Percentiles rank a stretch among this genome's conserved stretches.
Conservation (phyloP, 2,329 filamentous ascomycete genomes). For the Hypoxylon rubiginosum region DNA sequence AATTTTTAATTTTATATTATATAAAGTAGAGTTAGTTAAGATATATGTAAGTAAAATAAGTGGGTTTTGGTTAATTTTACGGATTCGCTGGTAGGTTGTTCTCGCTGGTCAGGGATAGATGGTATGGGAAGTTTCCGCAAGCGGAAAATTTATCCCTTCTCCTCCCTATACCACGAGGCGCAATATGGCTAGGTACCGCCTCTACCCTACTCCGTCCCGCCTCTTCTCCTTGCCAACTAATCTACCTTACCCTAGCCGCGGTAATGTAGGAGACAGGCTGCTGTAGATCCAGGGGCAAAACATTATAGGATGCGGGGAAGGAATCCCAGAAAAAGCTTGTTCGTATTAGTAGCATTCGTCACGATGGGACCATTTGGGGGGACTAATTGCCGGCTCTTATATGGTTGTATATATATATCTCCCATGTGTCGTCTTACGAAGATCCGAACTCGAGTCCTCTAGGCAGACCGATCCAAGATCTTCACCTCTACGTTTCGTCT, state of each 20-base stretch:
- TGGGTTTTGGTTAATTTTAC: too few relatives aligned
- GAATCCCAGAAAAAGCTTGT: constrained; percentile 24
- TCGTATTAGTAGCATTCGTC: constrained; percentile 16
- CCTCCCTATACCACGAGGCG: not conserved
- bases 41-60: too few relatives aligned
- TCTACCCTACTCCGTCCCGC: constrained; percentile 20
- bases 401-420: constrained; percentile 14
- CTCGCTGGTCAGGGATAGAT: too few relatives aligned
- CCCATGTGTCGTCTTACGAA: not conserved
- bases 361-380: constrained; percentile 5
- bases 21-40: too few relatives aligned
- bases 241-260: constrained; percentile 4
- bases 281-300: constrained; percentile 31
- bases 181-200: constrained; percentile 1
- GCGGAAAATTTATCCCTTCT: constrained; percentile 15
- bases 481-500: not conserved
- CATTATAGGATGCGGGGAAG: constrained; percentile 27
- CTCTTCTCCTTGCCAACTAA: constrained; percentile 1
- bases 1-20: too few relatives aligned
- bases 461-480: constrained; percentile 7
- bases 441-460: not conserved
- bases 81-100: too few relatives aligned
- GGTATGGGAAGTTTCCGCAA: constrained; percentile 14
- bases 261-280: not conserved
- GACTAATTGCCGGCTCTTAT: constrained; percentile 11